Percentiles rank a stretch among this genome's conserved stretches.
These are phyloP conservation scores for Musa balbisiana DNA, from an alignment of 202 grass and related monocot genomes.

Conservation along the genomic window DNA sequence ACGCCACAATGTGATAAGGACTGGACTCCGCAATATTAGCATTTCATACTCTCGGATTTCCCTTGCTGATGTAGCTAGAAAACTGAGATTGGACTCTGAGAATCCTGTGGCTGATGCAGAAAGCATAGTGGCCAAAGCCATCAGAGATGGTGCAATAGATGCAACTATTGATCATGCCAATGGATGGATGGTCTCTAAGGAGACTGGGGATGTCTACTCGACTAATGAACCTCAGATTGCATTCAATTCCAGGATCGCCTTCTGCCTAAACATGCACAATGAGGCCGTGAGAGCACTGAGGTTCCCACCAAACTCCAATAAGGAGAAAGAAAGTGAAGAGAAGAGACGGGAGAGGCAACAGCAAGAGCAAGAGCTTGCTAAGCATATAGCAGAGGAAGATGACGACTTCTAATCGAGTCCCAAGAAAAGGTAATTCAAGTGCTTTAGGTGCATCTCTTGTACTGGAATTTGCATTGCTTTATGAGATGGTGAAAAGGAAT, in stretches of 20 bases:
- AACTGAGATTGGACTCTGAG: conserved; percentile 55
- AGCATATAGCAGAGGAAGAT: conserved; percentile 75
- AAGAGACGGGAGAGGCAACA: conserved; percentile 75
- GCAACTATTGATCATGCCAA: conserved; percentile 73
- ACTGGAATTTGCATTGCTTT: neutral
- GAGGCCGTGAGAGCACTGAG: conserved; percentile 67
- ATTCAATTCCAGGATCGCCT: conserved; percentile 70
- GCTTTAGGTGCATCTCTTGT: neutral
- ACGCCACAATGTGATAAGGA: conserved; percentile 81
- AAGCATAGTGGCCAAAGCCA: conserved; percentile 74
- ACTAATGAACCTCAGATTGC: conserved; percentile 79
- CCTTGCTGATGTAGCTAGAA: conserved; percentile 69
- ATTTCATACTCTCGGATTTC: conserved; percentile 78
- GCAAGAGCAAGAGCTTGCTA: conserved; percentile 81
- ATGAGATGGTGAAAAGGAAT: neutral
- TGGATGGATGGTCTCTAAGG: conserved; percentile 74
- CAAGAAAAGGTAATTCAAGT: neutral
- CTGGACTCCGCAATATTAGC: conserved; percentile 71
- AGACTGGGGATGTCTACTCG: conserved; percentile 75
- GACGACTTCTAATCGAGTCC: conserved; percentile 48
- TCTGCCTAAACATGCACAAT: conserved; percentile 90
- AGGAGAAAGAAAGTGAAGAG: conserved; percentile 73
- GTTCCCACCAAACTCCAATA: conserved; percentile 72
- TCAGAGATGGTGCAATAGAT: conserved; percentile 72
- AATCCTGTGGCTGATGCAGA: conserved; percentile 69